These are phyloP conservation scores for Candida odintsovae DNA, from an alignment of 805 yeast genomes.

Conservation along the genomic window DNA sequence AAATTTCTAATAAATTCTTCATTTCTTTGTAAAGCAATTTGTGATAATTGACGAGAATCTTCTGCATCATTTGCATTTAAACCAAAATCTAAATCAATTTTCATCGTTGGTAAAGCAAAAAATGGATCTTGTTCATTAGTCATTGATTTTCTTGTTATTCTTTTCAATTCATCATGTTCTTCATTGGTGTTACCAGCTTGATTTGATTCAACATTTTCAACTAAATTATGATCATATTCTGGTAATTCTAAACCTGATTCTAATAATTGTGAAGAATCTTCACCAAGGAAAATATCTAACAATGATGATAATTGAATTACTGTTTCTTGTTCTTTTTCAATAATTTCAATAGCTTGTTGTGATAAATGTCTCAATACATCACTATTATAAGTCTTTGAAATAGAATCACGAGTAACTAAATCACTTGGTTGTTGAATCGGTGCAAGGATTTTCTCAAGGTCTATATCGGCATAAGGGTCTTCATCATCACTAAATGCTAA, in stretches of 20 bases:
- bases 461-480: constrained; percentile 43
- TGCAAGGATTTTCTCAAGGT: constrained; percentile 54
- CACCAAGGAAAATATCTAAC: constrained; percentile 79
- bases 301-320: constrained; percentile 67
- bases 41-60: constrained; percentile 67
- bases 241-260: constrained; percentile 65
- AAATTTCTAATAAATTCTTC: constrained; percentile 84
- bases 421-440: constrained; percentile 84
- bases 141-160: constrained; percentile 23
- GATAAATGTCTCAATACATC: constrained; percentile 57
- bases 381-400: constrained; percentile 59
- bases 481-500: constrained; percentile 25
- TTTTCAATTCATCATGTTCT: constrained; percentile 21
- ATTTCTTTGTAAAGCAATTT: constrained; percentile 72
- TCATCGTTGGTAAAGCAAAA: constrained; percentile 52
- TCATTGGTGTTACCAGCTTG: constrained; percentile 13
- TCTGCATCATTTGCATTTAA: constrained; percentile 53
- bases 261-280: constrained; percentile 64
- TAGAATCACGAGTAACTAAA: constrained; percentile 61
- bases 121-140: constrained; percentile 48
- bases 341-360: constrained; percentile 64
- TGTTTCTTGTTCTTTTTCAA: constrained; percentile 75
- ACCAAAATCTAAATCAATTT: constrained; percentile 41
- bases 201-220: constrained; percentile 11
- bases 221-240: constrained; percentile 59